Conservation (phyloP, 768 basidiomycete genomes). For the Suillus sp. region DNA sequence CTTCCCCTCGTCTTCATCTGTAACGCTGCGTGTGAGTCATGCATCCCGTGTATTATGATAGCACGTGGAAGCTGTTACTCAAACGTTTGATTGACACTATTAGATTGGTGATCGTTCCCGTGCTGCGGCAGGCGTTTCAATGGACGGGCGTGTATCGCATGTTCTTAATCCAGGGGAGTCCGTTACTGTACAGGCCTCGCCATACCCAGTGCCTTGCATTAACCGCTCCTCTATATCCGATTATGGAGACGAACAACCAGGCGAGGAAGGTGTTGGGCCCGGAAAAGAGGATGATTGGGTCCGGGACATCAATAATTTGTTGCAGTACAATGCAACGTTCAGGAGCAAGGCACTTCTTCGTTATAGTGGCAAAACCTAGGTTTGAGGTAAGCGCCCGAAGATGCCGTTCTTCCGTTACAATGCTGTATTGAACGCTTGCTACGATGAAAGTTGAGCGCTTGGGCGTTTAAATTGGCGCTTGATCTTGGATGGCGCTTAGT, state of each 20-base stretch:
- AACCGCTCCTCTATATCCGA: slow-evolving; percentile 79
- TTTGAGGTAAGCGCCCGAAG: neutral
- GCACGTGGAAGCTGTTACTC: slow-evolving; percentile 10
- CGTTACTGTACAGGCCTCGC: slow-evolving; percentile 82
- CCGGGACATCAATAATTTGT: slow-evolving; percentile 91
- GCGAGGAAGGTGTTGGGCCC: slow-evolving; percentile 68
- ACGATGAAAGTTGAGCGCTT: neutral
- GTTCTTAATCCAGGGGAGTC: slow-evolving; percentile 83
- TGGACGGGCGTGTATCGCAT: slow-evolving; percentile 90
- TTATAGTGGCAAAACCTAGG: slow-evolving; percentile 52
- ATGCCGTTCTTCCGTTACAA: neutral
- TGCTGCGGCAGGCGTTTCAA: slow-evolving; percentile 85
- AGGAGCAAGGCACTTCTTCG: slow-evolving; percentile 83
- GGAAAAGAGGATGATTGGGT: slow-evolving; percentile 95
- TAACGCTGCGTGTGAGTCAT: slow-evolving; percentile 67
- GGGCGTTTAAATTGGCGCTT: neutral
- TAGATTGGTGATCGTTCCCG: slow-evolving; percentile 87
- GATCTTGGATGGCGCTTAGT: neutral
- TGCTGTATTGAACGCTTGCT: neutral
- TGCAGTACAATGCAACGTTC: slow-evolving; percentile 95
- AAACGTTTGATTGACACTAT: slow-evolving; percentile 6
- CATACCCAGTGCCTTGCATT: slow-evolving; percentile 91
- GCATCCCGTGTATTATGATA: neutral
- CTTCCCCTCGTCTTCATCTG: slow-evolving; percentile 78
- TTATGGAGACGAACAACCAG: slow-evolving; percentile 41